Evolutionary conservation across 331 rosid species (phyloP).

Genomic region (Acacia concinna): DNA sequence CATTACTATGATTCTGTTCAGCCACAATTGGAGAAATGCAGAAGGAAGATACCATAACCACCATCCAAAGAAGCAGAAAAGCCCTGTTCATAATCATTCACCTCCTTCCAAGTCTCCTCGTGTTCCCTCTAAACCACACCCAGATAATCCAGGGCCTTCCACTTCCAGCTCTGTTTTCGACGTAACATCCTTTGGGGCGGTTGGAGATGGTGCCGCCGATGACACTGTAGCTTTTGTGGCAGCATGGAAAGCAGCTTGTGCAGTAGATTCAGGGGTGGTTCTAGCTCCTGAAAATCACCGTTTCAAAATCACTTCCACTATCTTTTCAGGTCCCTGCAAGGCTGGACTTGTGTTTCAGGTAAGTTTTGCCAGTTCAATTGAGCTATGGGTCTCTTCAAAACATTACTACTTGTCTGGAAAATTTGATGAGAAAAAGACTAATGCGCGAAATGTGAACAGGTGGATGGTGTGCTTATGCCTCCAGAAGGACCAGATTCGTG

Average conservation of each 20-base stretch:
- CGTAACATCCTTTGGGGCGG: conserved; percentile 73
- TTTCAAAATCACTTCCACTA: conserved; percentile 81
- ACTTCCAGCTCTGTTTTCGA: conserved; percentile 49
- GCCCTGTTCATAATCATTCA: conserved; percentile 6
- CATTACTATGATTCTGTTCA: conserved; percentile 27
- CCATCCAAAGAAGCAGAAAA: conserved; percentile 4
- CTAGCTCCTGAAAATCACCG: conserved; percentile 59
- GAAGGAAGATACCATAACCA: conserved; percentile 46
- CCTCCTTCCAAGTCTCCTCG: conserved; percentile 35
- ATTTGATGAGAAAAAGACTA: neutral
- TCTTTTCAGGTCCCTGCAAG: conserved; percentile 91
- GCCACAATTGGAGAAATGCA: conserved; percentile 41
- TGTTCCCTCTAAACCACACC: conserved; percentile 72
- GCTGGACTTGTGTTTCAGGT: conserved; percentile 88
- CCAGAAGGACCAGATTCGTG: conserved; percentile 90
- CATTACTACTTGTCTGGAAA: neutral
- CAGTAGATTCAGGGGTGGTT: conserved; percentile 69
- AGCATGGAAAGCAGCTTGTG: conserved; percentile 98
- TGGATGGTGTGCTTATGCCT: conserved; percentile 79
- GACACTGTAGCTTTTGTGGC: conserved; percentile 76
- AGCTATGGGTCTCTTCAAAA: neutral
- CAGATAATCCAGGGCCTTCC: conserved; percentile 46
- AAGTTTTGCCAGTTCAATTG: conserved; percentile 22
- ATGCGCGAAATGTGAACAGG: conserved; percentile 39
- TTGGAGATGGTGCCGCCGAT: conserved; percentile 87